These are phyloP conservation scores for Candida dubliniensis DNA, from an alignment of 1,139 yeast species.

Conservation along the genomic window DNA sequence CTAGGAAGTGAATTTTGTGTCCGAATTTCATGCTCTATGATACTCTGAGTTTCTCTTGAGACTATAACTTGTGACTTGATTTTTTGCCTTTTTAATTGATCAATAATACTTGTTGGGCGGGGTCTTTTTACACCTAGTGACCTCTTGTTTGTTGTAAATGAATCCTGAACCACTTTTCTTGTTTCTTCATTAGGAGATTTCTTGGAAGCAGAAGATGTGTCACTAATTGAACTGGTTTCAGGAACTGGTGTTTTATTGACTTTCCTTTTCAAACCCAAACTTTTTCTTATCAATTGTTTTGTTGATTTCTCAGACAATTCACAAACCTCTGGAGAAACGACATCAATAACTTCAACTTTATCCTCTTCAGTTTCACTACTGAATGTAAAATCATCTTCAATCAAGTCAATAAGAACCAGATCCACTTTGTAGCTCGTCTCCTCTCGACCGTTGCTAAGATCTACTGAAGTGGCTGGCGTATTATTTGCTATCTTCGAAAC, in stretches of 20 bases:
- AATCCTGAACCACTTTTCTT: neutral
- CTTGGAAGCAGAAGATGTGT: neutral
- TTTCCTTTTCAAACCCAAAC: slow-evolving; percentile 5
- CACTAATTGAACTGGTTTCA: too few species aligned
- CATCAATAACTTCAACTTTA: neutral
- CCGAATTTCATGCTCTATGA: neutral
- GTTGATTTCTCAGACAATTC: too few species aligned
- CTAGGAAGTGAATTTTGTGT: neutral
- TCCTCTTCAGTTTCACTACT: slow-evolving; percentile 3
- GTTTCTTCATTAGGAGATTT: neutral
- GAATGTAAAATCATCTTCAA: slow-evolving; percentile 4
- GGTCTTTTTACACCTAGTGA: slow-evolving; percentile 20
- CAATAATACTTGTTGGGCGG: slow-evolving; percentile 13
- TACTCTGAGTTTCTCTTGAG: neutral
- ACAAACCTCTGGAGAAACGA: neutral
- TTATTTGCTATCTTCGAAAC: too few species aligned
- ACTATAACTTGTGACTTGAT: neutral
- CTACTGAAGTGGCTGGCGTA: too few species aligned
- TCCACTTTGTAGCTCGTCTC: neutral
- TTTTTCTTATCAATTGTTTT: slow-evolving; percentile 2
- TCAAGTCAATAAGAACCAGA: neutral
- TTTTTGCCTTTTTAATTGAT: slow-evolving; percentile 16
- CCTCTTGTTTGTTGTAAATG: slow-evolving; percentile 6
- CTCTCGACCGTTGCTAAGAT: too few species aligned
- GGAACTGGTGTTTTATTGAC: neutral